phyloP scores from a whole-genome alignment of 116 monocot species.

The Zostera marina region DNA sequence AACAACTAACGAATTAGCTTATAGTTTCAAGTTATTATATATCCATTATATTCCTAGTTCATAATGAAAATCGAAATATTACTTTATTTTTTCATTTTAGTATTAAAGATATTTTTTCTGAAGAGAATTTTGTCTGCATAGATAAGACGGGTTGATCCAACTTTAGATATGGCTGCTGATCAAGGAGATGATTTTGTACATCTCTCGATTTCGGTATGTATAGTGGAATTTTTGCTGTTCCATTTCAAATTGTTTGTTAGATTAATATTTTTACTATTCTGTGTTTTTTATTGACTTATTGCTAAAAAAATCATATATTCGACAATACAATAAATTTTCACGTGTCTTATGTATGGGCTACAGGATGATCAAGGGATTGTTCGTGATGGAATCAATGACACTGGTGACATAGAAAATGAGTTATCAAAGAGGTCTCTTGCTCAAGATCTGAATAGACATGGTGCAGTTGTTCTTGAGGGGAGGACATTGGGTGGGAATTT shows the following conservation, averaged over 20 bases:
- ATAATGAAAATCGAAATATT: background rate
- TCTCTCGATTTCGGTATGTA: conserved; percentile 58
- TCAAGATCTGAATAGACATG: conserved; percentile 93
- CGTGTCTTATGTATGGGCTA: background rate
- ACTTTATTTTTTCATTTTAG: background rate
- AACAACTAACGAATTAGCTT: too few species aligned
- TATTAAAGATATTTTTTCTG: background rate
- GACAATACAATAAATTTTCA: too few species aligned
- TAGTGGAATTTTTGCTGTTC: background rate
- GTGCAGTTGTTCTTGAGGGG: conserved; percentile 89
- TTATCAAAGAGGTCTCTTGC: conserved; percentile 55
- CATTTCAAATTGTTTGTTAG: too few species aligned
- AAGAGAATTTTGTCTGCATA: conserved; percentile 18
- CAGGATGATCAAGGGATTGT: conserved; percentile 45
- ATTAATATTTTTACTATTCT: too few species aligned
- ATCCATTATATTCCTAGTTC: background rate
- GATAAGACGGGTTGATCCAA: conserved; percentile 92
- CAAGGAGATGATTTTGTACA: conserved; percentile 79
- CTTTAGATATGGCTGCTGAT: conserved; percentile 95
- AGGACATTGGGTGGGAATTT: conserved; percentile 46
- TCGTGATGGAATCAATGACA: conserved; percentile 72
- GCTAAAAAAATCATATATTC: too few species aligned
- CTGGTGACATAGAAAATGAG: conserved; percentile 46
- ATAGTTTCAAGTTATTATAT: background rate
- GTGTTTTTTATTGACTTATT: too few species aligned